Evolutionary conservation across 768 basidiomycete genomes (phyloP), one percentile per base, ranked within the genome.

Genomic region (Nevesoporus exiguus): DNA sequence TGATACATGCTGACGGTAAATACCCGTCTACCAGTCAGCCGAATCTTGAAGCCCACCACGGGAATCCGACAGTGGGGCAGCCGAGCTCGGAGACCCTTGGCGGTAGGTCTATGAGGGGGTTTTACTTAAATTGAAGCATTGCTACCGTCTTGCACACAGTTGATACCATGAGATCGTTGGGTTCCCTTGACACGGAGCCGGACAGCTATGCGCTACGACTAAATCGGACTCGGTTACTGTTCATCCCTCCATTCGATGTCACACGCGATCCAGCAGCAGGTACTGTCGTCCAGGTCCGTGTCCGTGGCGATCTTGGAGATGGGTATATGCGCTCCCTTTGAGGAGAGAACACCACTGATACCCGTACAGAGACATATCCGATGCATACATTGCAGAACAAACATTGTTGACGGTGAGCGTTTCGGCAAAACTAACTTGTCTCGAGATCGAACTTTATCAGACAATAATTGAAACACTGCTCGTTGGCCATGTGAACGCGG

Each of bases 151-250:
- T 36, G 27, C 29, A 3, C 7, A 25, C n/a, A 47, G 21, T 8
- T 17, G 27, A 27, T 14, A 40, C 29, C 51, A 47, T 47, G 33
- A 48, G 43, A 53, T 17, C 10, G 13, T 8, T 2, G 3, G 10
- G 27, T 43, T 4, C 14, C 19, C 39, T 39, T 21, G 37, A 31
- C 24, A 14, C 29, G 53, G 37, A 40, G 21, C 19, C 25, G 21
- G 41, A 54, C 24, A 30, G 33, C 21, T 63, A 65, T 55, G 17
- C 41, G 34, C 40, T 68, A 13, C 49, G 54, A 13, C 14, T 63
- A 15, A 57, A 69, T 13, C 64, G 59, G 45, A 68, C 67, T 14
- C 63, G 57, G 21, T 33, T 68, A 15, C 60, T 68, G 34, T 67
- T 66, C 49, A 44, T 68, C 5, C 66, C 64, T 17, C 7, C 47